These are phyloP conservation scores for Tylopilus rubrobrunneus DNA, from an alignment of 768 basidiomycete species.

Conservation along the genomic window DNA sequence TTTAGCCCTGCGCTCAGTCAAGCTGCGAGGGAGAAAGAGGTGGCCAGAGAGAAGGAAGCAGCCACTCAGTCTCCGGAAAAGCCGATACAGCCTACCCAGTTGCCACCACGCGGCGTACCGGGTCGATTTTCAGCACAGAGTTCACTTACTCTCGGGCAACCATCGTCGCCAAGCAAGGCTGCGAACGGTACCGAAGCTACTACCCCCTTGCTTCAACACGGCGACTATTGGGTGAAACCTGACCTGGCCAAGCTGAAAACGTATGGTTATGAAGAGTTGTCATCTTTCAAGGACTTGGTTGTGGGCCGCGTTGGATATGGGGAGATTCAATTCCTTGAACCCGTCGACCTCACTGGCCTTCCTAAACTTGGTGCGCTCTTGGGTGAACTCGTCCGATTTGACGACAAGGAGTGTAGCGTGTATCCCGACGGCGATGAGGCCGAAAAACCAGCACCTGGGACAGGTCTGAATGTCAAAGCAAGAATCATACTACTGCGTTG, in stretches of 20 bases:
- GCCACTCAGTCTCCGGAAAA: conserved; percentile 17
- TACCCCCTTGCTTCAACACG: conserved; percentile 54
- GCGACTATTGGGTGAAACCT: conserved; percentile 91
- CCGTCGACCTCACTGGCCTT: conserved; percentile 84
- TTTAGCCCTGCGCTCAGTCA: conserved; percentile 75
- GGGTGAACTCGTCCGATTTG: conserved; percentile 85
- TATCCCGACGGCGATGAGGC: conserved; percentile 88
- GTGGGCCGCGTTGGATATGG: conserved; percentile 94
- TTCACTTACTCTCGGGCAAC: conserved; percentile 27
- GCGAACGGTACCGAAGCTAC: conserved; percentile 20
- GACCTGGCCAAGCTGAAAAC: conserved; percentile 68
- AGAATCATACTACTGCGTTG: conserved; percentile 72
- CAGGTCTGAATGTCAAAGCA: conserved; percentile 87
- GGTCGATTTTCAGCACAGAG: conserved; percentile 41
- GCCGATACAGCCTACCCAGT: conserved; percentile 26
- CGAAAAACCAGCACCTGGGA: conserved; percentile 78
- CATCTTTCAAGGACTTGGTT: conserved; percentile 68
- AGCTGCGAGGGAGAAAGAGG: conserved; percentile 72
- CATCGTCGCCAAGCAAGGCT: conserved; percentile 28
- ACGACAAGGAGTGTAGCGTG: conserved; percentile 88
- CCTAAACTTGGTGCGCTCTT: conserved; percentile 75
- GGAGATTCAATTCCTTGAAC: conserved; percentile 74
- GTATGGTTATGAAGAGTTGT: conserved; percentile 68
- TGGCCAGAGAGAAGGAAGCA: conserved; percentile 37
- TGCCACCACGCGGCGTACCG: conserved; percentile 37